A percentile compares a stretch with the other conserved stretches of the same genome.
Evolutionary conservation across 2,329 filamentous ascomycete species (phyloP).

Genomic region (Aureobasidium sp.): DNA sequence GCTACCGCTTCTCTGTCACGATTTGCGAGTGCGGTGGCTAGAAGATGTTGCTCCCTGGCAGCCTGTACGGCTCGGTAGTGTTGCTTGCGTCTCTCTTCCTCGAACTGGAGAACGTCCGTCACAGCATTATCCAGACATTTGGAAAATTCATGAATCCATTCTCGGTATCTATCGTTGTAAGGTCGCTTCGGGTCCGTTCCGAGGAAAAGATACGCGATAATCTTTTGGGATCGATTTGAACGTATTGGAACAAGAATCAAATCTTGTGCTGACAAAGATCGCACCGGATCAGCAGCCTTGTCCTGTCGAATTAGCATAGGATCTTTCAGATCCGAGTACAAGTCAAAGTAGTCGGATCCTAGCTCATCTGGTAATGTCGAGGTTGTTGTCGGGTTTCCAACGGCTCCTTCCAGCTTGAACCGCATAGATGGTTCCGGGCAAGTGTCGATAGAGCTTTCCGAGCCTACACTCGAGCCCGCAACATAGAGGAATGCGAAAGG

Average conservation of each 20-base stretch:
- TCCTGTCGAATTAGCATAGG: background rate
- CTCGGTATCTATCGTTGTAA: conserved; percentile 10
- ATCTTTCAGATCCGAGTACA: background rate
- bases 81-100: conserved; percentile 7
- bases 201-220: conserved; percentile 12
- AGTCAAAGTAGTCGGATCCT: background rate
- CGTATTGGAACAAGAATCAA: conserved; percentile 5
- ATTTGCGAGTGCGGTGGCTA: conserved; percentile 2
- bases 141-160: conserved; percentile 12
- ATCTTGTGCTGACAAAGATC: background rate
- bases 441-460: conserved; percentile 4
- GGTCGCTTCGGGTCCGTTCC: conserved; percentile 14
- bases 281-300: background rate
- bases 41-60: background rate
- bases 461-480: background rate
- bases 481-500: conserved; percentile 18
- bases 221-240: conserved; percentile 11
- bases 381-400: background rate
- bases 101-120: background rate
- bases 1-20: conserved; percentile 14
- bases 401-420: background rate
- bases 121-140: conserved; percentile 13
- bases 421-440: background rate
- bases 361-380: background rate
- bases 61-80: background rate